Percentiles rank a stretch among this genome's conserved stretches.
Conservation (phyloP, 768 basidiomycete species). For the Xerocomellus dryophilus region DNA sequence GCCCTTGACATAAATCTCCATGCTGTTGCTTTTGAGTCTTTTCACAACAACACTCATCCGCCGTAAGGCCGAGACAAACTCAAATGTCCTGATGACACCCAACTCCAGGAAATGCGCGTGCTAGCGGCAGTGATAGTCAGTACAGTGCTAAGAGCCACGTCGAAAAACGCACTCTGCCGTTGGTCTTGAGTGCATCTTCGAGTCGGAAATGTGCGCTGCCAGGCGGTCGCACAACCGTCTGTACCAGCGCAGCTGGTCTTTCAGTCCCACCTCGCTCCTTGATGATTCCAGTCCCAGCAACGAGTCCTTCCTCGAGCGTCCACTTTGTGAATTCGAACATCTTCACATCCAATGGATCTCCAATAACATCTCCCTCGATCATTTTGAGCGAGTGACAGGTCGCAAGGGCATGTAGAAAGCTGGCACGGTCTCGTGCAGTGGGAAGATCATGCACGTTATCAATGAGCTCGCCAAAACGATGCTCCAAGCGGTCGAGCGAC, state of each 20-base stretch:
- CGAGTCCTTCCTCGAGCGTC: conserved; percentile 89
- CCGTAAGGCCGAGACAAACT: conserved; percentile 90
- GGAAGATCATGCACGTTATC: conserved; percentile 87
- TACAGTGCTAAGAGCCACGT: neutral
- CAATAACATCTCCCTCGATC: conserved; percentile 83
- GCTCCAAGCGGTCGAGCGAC: conserved; percentile 68
- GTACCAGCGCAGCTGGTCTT: conserved; percentile 83
- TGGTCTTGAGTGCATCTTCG: conserved; percentile 89
- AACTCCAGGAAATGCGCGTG: conserved; percentile 96
- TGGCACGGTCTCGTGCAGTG: conserved; percentile 65
- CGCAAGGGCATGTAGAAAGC: conserved; percentile 86
- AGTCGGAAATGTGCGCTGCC: conserved; percentile 87
- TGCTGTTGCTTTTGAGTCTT: conserved; percentile 85
- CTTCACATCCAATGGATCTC: conserved; percentile 93
- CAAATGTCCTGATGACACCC: conserved; percentile 93
- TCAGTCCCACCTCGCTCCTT: conserved; percentile 61
- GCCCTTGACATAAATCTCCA: conserved; percentile 99
- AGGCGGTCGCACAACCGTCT: conserved; percentile 93
- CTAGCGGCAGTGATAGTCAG: conserved; percentile 38
- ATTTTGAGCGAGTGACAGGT: conserved; percentile 96
- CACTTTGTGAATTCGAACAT: conserved; percentile 98
- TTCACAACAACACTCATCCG: conserved; percentile 99
- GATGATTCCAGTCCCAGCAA: conserved; percentile 67
- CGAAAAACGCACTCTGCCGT: conserved; percentile 57
- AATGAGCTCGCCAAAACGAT: conserved; percentile 87